Evolutionary conservation across 75 land plant genomes (phyloP).

Genomic region (Sequoia sempervirens): DNA sequence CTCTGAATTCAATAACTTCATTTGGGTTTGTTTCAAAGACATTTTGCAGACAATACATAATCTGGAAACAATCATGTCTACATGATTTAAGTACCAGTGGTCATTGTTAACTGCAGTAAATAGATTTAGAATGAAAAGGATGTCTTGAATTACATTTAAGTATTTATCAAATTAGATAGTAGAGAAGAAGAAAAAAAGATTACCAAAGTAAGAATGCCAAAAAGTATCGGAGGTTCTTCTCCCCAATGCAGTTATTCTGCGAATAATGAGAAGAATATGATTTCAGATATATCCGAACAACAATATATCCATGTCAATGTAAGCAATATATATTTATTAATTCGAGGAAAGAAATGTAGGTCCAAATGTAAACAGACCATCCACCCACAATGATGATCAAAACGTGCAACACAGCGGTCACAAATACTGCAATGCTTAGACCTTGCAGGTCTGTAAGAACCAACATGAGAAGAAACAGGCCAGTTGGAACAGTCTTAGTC

Average conservation of each 20-base stretch:
- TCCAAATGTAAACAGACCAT: constrained; percentile 52
- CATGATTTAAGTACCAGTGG: neutral
- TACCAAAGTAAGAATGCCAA: constrained; percentile 91
- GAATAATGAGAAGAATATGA: constrained; percentile 5
- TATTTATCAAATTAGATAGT: neutral
- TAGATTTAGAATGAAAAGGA: neutral
- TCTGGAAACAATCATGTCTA: neutral
- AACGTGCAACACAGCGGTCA: constrained; percentile 90
- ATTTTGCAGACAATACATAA: neutral
- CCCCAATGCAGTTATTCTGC: constrained; percentile 99
- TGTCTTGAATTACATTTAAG: neutral
- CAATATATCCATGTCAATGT: neutral
- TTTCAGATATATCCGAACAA: neutral
- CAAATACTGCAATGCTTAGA: constrained; percentile 98
- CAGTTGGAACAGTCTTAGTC: neutral
- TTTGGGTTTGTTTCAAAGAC: neutral
- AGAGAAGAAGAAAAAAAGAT: constrained; percentile 4
- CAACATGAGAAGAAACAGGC: neutral
- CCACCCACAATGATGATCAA: constrained; percentile 99
- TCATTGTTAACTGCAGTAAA: neutral
- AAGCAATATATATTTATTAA: neutral
- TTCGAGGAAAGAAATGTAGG: neutral
- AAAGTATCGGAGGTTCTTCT: constrained; percentile 88
- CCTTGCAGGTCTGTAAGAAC: constrained; percentile 75
- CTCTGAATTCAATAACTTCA: neutral